These are phyloP conservation scores for Pluteus cervinus DNA, from an alignment of 768 basidiomycete species.

Conservation along the genomic window DNA sequence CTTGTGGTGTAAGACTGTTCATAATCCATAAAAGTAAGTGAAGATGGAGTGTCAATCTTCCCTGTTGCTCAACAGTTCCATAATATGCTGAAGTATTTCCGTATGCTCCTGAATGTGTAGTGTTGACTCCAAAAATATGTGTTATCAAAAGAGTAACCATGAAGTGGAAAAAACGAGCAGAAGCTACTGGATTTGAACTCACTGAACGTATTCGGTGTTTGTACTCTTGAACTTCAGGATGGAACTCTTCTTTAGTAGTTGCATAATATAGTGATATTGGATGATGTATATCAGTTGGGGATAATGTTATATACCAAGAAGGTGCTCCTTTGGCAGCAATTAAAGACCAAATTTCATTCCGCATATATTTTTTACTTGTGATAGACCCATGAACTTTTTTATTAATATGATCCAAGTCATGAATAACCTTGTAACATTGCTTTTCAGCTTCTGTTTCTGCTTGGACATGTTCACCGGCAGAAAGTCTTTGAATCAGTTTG, in stretches of 20 bases:
- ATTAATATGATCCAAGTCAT: slow-evolving; percentile 28
- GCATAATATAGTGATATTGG: slow-evolving; percentile 1
- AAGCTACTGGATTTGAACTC: slow-evolving; percentile 17
- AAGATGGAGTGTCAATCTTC: slow-evolving; percentile 21
- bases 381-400: slow-evolving; percentile 22
- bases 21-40: slow-evolving; percentile 26
- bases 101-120: slow-evolving; percentile 11
- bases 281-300: background rate
- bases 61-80: slow-evolving; percentile 27
- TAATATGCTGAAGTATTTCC: slow-evolving; percentile 18
- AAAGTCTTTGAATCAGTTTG: slow-evolving; percentile 13
- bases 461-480: slow-evolving; percentile 16
- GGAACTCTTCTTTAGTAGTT: too few species aligned
- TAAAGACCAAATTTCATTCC: too few species aligned
- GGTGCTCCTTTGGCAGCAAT: too few species aligned
- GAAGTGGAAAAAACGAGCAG: slow-evolving; percentile 18
- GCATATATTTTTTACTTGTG: slow-evolving; percentile 20
- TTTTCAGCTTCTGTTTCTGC: slow-evolving; percentile 24
- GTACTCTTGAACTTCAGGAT: too few species aligned
- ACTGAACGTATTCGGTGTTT: slow-evolving; percentile 1
- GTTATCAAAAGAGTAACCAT: slow-evolving; percentile 10
- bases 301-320: slow-evolving; percentile 4
- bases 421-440: slow-evolving; percentile 26
- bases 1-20: slow-evolving; percentile 19
- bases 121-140: slow-evolving; percentile 6